phyloP scores from a whole-genome alignment of 2,329 filamentous ascomycete species.

The Cryphonectria carpinicola region DNA sequence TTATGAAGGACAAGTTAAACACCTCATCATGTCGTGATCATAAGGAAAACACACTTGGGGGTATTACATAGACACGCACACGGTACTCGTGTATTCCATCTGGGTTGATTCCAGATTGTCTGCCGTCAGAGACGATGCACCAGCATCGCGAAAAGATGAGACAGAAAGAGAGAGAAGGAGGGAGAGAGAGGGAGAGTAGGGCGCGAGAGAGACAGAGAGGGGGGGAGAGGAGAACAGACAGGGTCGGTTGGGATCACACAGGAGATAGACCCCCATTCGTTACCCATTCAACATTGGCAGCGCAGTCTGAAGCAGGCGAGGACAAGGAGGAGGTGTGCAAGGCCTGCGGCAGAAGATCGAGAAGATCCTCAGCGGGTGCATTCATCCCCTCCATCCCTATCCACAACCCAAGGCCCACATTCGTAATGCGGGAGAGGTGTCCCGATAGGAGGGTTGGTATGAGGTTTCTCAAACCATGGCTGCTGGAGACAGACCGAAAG shows the following conservation, averaged over 20 bases:
- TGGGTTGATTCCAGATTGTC: not conserved
- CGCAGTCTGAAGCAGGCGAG: slow-evolving; percentile 21
- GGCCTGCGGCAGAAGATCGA: slow-evolving; percentile 15
- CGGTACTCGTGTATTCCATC: slow-evolving; percentile 15
- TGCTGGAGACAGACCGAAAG: slow-evolving; percentile 6
- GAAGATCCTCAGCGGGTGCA: slow-evolving; percentile 10
- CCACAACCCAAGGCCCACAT: not conserved
- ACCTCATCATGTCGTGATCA: slow-evolving; percentile 32
- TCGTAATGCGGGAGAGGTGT: not conserved
- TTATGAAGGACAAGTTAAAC: slow-evolving; percentile 36
- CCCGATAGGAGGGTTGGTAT: slow-evolving; percentile 2
- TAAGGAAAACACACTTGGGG: slow-evolving; percentile 16
- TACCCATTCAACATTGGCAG: not conserved
- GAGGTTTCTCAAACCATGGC: slow-evolving; percentile 11
- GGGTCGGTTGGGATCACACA: slow-evolving; percentile 9
- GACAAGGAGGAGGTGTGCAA: slow-evolving; percentile 13
- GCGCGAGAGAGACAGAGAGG: not conserved
- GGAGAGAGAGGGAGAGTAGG: not conserved
- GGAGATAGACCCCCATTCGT: not conserved
- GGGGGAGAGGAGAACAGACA: not conserved
- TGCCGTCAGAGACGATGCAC: slow-evolving; percentile 5
- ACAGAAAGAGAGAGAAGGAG: slow-evolving; percentile 1
- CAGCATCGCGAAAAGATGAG: slow-evolving; percentile 1
- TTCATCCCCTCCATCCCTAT: not conserved
- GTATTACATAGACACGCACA: slow-evolving; percentile 34